Evolutionary conservation across 208 protist species (phyloP).

Genomic region (Acanthamoeba culbertsoni): DNA sequence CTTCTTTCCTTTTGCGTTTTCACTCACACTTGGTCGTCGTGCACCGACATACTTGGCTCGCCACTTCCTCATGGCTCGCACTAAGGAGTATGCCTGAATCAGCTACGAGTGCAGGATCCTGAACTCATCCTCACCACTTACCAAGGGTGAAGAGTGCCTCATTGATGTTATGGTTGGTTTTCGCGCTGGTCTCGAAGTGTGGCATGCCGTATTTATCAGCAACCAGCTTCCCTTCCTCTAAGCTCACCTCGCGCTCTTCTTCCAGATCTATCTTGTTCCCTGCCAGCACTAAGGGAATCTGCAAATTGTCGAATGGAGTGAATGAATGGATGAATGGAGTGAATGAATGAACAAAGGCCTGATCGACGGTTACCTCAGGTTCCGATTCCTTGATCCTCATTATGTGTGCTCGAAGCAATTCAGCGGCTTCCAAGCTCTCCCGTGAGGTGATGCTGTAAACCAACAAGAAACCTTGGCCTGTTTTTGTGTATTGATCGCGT

Average conservation of each 20-base stretch:
- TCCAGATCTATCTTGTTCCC: conserved; percentile 80
- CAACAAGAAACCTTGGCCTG: conserved; percentile 74
- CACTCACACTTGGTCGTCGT: not conserved
- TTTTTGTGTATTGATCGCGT: conserved; percentile 67
- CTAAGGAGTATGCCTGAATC: not conserved
- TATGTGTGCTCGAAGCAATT: conserved; percentile 68
- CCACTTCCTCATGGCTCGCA: not conserved
- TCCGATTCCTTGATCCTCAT: conserved; percentile 70
- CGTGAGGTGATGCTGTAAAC: conserved; percentile 68
- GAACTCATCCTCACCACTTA: too few species aligned
- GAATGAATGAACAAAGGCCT: too few species aligned
- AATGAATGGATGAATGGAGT: too few species aligned
- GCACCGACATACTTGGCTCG: not conserved
- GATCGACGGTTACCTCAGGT: not conserved
- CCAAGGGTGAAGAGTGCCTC: conserved; percentile 66
- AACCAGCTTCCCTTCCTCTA: conserved; percentile 48
- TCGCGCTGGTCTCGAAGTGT: conserved; percentile 72
- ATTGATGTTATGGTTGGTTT: conserved; percentile 63
- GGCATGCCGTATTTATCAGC: conserved; percentile 54
- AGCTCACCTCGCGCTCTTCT: conserved; percentile 46
- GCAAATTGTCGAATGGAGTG: too few species aligned
- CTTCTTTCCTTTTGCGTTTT: not conserved
- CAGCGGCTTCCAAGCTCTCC: conserved; percentile 62
- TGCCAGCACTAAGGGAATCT: conserved; percentile 79
- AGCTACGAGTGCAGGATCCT: too few species aligned